Evolutionary conservation across 148 eudicot species (phyloP), one percentile per base, ranked within the genome.

Genomic region (Spergularia bocconei): DNA sequence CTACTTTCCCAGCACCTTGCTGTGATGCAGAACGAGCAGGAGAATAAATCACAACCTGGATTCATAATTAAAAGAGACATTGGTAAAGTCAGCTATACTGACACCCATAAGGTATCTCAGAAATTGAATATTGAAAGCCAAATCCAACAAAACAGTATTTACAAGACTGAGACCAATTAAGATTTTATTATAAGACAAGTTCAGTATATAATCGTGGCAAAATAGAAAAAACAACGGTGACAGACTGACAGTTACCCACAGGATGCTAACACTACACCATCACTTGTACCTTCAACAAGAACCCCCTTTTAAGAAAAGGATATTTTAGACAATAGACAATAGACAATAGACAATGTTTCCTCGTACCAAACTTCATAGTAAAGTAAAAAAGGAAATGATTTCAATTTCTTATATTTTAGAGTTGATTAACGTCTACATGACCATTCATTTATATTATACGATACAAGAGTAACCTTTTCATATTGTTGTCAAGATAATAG

Each of bases 1-100:
- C 97, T 78, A 92, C 85, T 84, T 94, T 94, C 59, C 98, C 98
- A 59, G 97, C 85, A 75, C 97, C 98, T 85, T 92, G 97, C 75
- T 94, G 97, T 6, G 93, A 70, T 51, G 97, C 98, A 73, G 88
- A 82, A 74, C 97, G 86, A 71, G 97, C 97, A 82, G 98, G 97
- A 50, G 97, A 90, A 81, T 72, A 89, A 15, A 94, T 90, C 64
- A 91, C 82, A 81, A 94, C 98, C 98, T 94, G 83, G 53, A 69
- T 56, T 44, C 67, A 59, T 15, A 51, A 67, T 5, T 8, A n/a
- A 69, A 69, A 53, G 16, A 65, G 14, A 75, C 2, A 48, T 10
- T n/a, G 54, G 33, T 4, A 44, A 57, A 12, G 10, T 50, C 53
- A 11, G 25, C 38, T 4, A 41, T 67, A 19, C 44, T 23, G 11